Percentiles rank a stretch among this genome's conserved stretches.
These are phyloP conservation scores for Hymenoscyphus albidus DNA, from an alignment of 2,329 filamentous ascomycete genomes.

Conservation along the genomic window DNA sequence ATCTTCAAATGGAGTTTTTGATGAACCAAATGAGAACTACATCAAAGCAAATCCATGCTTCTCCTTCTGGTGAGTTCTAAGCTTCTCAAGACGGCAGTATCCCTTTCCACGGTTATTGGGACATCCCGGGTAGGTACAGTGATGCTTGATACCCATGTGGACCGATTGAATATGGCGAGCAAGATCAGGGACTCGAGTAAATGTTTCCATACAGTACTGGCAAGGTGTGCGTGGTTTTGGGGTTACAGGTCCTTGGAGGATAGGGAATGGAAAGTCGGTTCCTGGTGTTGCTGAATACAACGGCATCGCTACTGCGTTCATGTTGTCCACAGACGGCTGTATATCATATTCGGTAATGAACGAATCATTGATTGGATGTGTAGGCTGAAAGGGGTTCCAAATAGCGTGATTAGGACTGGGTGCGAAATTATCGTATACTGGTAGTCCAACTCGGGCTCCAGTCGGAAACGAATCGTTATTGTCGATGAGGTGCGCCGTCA, in stretches of 20 bases:
- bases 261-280: not conserved
- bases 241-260: not conserved
- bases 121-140: constrained; percentile 16
- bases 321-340: not conserved
- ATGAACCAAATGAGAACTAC: not conserved
- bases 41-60: constrained; percentile 19
- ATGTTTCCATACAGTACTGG: constrained; percentile 17
- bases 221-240: constrained; percentile 5
- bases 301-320: not conserved
- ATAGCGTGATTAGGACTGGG: not conserved
- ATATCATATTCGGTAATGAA: not conserved
- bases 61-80: constrained; percentile 21
- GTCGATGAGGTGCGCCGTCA: not conserved
- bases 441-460: not conserved
- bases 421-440: not conserved
- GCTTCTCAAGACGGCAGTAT: constrained; percentile 22
- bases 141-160: constrained; percentile 20
- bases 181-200: constrained; percentile 17
- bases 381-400: not conserved
- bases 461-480: not conserved
- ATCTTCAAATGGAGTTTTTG: not conserved
- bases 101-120: constrained; percentile 21
- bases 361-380: not conserved
- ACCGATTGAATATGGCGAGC: constrained; percentile 18
- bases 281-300: not conserved